Conservation (phyloP, 2,329 filamentous ascomycete species). For the Talaromyces sp. region DNA sequence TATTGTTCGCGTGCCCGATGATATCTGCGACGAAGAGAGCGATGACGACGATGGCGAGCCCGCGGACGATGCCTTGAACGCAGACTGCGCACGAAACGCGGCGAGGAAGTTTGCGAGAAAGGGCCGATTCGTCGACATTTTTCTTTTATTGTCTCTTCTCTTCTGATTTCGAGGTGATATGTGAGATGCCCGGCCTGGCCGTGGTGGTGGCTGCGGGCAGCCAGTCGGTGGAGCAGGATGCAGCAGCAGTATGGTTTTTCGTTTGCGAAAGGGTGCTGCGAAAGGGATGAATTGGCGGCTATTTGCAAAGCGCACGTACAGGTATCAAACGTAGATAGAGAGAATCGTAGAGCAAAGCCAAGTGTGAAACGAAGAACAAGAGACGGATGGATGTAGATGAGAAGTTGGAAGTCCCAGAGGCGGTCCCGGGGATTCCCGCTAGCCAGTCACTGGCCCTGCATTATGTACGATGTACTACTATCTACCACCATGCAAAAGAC, state of each 20-base stretch:
- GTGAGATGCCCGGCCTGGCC: background rate
- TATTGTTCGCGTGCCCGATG: conserved; percentile 42
- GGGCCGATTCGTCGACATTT: conserved; percentile 61
- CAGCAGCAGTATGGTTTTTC: background rate
- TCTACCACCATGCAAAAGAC: background rate
- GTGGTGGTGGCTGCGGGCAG: background rate
- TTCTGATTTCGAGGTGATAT: background rate
- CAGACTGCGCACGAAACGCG: conserved; percentile 62
- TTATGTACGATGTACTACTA: too few species aligned
- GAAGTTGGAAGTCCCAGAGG: background rate
- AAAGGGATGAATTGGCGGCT: background rate
- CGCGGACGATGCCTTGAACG: conserved; percentile 49
- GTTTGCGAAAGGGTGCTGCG: background rate
- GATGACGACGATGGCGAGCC: conserved; percentile 32
- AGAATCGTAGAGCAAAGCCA: background rate
- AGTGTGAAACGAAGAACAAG: background rate
- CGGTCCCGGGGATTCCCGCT: background rate
- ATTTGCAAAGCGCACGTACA: background rate
- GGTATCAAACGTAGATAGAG: background rate
- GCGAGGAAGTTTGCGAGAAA: conserved; percentile 66
- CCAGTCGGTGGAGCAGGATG: background rate
- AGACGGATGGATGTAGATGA: background rate
- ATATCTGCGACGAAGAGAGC: conserved; percentile 34
- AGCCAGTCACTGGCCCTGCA: background rate
- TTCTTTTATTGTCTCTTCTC: conserved; percentile 12